Evolutionary conservation across 2,329 filamentous ascomycete species (phyloP).

Genomic region (Nigrograna mackinnonii): DNA sequence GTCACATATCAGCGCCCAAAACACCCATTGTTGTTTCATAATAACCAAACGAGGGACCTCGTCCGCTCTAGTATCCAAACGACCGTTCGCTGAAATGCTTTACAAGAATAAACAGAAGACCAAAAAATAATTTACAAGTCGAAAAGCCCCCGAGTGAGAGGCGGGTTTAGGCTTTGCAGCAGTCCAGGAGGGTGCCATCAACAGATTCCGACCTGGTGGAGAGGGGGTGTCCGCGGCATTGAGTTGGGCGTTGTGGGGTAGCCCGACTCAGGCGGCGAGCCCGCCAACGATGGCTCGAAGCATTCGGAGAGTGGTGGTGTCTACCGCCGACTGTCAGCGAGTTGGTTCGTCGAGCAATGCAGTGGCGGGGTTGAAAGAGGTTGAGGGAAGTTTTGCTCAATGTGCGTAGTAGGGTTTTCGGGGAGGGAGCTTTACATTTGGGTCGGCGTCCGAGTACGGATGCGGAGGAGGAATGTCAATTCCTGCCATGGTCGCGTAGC

Average conservation of each 20-base stretch:
- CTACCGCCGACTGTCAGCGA: conserved; percentile 52
- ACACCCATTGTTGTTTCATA: too few relatives aligned
- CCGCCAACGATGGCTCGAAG: conserved; percentile 65
- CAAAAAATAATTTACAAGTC: conserved; percentile 26
- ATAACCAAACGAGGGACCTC: conserved; percentile 35
- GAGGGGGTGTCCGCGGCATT: conserved; percentile 70
- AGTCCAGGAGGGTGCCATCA: not conserved
- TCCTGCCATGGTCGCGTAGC: conserved; percentile 66
- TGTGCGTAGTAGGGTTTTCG: conserved; percentile 42
- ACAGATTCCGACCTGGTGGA: conserved; percentile 36
- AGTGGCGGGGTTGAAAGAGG: conserved; percentile 27
- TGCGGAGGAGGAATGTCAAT: conserved; percentile 66
- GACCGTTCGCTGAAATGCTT: conserved; percentile 42
- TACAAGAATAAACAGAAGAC: conserved; percentile 27
- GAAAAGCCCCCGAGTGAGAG: too few relatives aligned
- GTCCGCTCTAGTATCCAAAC: conserved; percentile 21
- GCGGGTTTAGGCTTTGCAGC: not conserved
- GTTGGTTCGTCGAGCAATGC: conserved; percentile 30
- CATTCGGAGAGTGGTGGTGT: conserved; percentile 78
- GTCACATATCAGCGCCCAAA: too few relatives aligned
- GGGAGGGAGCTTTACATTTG: conserved; percentile 71
- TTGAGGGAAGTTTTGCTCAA: conserved; percentile 25
- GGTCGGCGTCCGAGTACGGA: conserved; percentile 69
- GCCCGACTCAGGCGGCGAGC: conserved; percentile 45
- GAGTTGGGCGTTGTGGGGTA: conserved; percentile 71